These are phyloP conservation scores for Paraleonurus japonicus DNA, from an alignment of 257 asterid genomes.

Conservation along the genomic window DNA sequence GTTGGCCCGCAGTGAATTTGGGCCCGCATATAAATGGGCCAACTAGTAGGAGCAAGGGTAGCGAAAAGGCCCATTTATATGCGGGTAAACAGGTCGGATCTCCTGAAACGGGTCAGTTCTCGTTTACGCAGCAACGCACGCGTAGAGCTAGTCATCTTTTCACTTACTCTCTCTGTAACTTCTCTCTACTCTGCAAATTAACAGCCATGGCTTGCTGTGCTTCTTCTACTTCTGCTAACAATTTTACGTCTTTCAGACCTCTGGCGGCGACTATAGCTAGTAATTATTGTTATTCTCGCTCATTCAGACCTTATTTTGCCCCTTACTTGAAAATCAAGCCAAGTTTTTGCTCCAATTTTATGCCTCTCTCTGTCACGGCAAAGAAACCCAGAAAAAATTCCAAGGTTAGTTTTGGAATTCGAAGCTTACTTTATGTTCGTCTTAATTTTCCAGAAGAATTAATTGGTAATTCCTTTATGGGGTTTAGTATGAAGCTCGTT, in stretches of 20 bases:
- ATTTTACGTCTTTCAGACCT: constrained; percentile 28
- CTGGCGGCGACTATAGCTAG: constrained; percentile 30
- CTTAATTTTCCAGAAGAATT: not conserved
- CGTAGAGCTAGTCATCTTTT: constrained; percentile 11
- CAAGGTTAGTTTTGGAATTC: constrained; percentile 38
- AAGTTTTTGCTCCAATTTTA: constrained; percentile 33
- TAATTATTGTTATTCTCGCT: constrained; percentile 13
- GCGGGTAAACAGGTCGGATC: constrained; percentile 10
- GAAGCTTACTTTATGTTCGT: not conserved
- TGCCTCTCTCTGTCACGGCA: constrained; percentile 40
- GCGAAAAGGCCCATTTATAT: too few species aligned
- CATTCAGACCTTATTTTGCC: constrained; percentile 29
- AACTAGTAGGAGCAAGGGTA: too few species aligned
- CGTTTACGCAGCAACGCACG: not conserved
- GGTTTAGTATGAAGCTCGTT: not conserved
- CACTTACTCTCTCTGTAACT: not conserved
- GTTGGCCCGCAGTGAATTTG: too few species aligned
- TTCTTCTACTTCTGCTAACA: constrained; percentile 25
- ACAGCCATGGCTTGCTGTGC: constrained; percentile 36
- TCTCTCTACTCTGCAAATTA: constrained; percentile 20
- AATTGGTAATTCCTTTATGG: not conserved
- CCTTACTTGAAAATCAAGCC: constrained; percentile 42
- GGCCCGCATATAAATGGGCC: too few species aligned
- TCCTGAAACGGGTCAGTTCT: constrained; percentile 8
- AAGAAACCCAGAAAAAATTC: constrained; percentile 36